Evolutionary conservation across 1,139 yeast genomes (phyloP), one percentile per base, ranked within the genome.

Genomic region (Chernovozyma sophiae-reginae): DNA sequence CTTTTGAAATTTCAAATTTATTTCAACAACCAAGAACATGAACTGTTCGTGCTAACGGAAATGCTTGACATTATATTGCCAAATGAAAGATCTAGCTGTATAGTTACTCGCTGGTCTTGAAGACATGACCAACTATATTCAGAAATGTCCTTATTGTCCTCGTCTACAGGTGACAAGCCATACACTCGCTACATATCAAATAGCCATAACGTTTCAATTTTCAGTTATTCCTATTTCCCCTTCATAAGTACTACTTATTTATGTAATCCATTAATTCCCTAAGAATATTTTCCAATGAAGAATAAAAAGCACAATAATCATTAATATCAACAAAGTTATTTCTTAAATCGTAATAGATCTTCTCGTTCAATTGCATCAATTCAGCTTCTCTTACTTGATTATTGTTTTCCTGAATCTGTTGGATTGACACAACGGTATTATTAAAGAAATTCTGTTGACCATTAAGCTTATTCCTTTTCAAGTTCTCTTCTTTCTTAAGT

Each of bases 241-340:
- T 25, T 26, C 3, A 14, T 22, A 22, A 24, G n/a, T 6, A 20
- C 23, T 20, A 20, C 15, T 30, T 40, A 41, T 60, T 55, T 20
- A 67, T 57, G 41, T 58, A 68, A 33, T 63, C 62, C 62, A 68
- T 62, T 25, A 68, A 52, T 42, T 66, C 72, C 40, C 59, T 66
- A 20, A 69, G 48, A 14, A 68, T 56, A 42, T 65, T 64, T 42
- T 69, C 75, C 48, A 68, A 60, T 24, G 69, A 61, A 29, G 65
- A 53, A 43, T 68, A 69, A 43, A 69, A 68, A 1, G 72, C 65
- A 57, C 75, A 69, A 39, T 68, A 69, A 43, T 69, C 74, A 43
- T 67, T 68, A 32, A 68, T 59, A 49, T 68, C 73, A 30, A 68
- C 73, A 47, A 61, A 68, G 41, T 69, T 69, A 48, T 69, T 68